Evolutionary conservation across 108 stramenopile genomes (phyloP), one percentile per base, ranked within the genome.

Genomic region (Asterionellopsis glacialis): DNA sequence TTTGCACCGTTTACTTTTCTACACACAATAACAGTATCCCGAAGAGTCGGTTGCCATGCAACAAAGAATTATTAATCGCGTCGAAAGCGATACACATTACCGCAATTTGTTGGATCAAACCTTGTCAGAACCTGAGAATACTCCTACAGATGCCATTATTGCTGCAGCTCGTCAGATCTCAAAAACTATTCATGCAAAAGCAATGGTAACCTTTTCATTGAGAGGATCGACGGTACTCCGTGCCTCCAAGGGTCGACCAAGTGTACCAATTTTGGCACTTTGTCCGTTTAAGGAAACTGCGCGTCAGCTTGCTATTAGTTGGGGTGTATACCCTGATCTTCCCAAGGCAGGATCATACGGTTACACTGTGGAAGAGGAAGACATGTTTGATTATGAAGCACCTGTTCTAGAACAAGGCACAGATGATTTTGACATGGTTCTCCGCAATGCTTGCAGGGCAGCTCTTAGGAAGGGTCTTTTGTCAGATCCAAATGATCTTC

Each of bases 21-120:
- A 33, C 7, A 7, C 64, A 19, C 22, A 13, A 2, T 39, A 19
- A 22, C 41, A 88, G 84, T 97, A 86, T 58, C 96, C 96, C 1
- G 87, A 93, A 69, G 94, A 96, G 55, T 70, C 83, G 25, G 96
- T 97, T 11, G 65, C 82, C 39, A 97, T 97, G 96, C 94, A 95
- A 78, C 94, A 93, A 45, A 72, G 93, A n/a, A 92, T 95, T 64
- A 95, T 95, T 70, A 86, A 88, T 61, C 75, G 91, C 53, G 95
- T 94, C 40, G 96, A 95, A 70, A 75, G 78, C 23, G 95, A 96
- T 64, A 55, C 66, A 22, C 89, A 85, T 59, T 96, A 94, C 65
- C 64, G 84, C 10, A 63, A 48, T 0, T 75, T 82, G 40, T 74
- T 93, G 48, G 63, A 81, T 54, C 53, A 67, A 26, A 72, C 61